Conservation (phyloP, 2,329 filamentous ascomycete genomes). For the Clonostachys sp. region DNA sequence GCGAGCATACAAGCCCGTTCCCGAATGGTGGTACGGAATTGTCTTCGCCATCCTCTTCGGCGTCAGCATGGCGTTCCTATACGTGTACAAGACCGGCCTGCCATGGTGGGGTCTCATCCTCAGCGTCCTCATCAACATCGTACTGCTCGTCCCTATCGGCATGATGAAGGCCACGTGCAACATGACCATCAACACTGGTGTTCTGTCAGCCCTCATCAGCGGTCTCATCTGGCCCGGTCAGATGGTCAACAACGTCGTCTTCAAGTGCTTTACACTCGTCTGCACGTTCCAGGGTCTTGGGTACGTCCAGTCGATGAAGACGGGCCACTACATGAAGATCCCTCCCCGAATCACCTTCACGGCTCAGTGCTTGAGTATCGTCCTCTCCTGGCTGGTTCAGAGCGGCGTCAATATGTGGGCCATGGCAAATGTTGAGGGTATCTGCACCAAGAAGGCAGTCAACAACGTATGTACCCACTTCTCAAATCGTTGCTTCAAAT, state of each 20-base stretch:
- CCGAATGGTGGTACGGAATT: slow-evolving; percentile 51
- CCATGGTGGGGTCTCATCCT: slow-evolving; percentile 1
- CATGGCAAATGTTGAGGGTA: slow-evolving; percentile 40
- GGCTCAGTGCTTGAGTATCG: no score
- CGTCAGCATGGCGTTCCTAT: neutral
- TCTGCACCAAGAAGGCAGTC: slow-evolving; percentile 42
- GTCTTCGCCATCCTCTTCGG: slow-evolving; percentile 16
- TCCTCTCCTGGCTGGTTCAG: no score
- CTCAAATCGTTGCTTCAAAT: no score
- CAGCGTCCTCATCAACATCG: slow-evolving; percentile 1
- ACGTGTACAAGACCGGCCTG: neutral
- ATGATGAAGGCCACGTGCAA: neutral
- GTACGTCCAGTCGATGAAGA: slow-evolving; percentile 26
- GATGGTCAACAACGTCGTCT: slow-evolving; percentile 40
- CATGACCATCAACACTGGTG: no score
- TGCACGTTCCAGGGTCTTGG: slow-evolving; percentile 25
- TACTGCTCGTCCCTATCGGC: slow-evolving; percentile 1
- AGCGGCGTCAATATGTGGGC: slow-evolving; percentile 25
- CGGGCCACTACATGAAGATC: slow-evolving; percentile 35
- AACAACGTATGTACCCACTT: slow-evolving; percentile 21
- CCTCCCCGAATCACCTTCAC: no score
- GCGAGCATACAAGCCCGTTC: slow-evolving; percentile 48
- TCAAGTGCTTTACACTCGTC: slow-evolving; percentile 28
- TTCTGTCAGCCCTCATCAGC: no score
- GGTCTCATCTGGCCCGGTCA: slow-evolving; percentile 15